Conservation (phyloP, 1,284 basidiomycete species). For the Megacollybia platyphylla region DNA sequence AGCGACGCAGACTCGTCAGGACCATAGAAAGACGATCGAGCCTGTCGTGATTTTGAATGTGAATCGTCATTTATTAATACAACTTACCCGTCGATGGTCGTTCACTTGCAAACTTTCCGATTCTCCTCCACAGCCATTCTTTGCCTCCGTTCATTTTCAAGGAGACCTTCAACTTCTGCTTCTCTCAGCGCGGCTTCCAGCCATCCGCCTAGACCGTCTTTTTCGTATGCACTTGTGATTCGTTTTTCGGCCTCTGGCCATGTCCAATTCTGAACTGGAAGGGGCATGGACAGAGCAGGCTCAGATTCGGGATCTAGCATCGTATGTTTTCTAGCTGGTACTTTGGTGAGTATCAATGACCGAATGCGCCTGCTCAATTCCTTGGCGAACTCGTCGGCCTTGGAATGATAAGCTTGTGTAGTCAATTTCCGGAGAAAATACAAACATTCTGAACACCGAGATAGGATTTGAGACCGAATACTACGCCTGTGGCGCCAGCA, state of each 20-base stretch:
- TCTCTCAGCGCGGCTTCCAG: conserved; percentile 33
- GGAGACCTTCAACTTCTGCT: conserved; percentile 36
- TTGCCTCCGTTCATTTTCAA: conserved; percentile 25
- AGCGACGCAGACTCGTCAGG: no score
- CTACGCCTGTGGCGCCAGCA: conserved; percentile 15
- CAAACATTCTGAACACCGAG: conserved; percentile 24
- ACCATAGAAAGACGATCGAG: no score
- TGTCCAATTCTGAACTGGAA: conserved; percentile 22
- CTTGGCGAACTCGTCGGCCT: conserved; percentile 23
- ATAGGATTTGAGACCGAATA: conserved; percentile 17
- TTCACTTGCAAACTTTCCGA: no score
- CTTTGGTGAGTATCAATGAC: conserved; percentile 21
- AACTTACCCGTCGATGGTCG: no score
- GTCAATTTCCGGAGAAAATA: conserved; percentile 2
- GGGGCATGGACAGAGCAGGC: conserved; percentile 9
- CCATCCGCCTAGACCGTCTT: conserved; percentile 43
- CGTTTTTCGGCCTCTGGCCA: conserved; percentile 39
- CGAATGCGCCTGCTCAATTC: conserved; percentile 47
- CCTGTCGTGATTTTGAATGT: no score
- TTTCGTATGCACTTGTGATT: conserved; percentile 37
- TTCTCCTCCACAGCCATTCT: no score
- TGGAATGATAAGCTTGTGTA: not conserved
- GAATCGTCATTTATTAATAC: no score
- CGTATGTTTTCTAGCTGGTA: conserved; percentile 42
- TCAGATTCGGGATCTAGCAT: conserved; percentile 20